Conservation (phyloP, 257 asterid genomes). For the Plantago elongata region DNA sequence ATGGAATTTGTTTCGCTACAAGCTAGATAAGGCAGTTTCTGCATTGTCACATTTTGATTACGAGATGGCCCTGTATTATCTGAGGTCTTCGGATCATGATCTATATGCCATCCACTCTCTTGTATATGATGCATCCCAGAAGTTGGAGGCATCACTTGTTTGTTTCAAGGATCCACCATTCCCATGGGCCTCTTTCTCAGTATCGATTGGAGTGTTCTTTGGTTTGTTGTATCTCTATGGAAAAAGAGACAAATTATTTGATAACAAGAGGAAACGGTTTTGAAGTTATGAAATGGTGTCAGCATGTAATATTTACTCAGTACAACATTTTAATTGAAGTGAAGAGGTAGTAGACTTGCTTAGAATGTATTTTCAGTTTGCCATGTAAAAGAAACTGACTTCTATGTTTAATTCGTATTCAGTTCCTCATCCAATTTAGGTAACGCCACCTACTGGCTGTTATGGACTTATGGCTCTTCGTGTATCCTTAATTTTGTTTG, state of each 20-base stretch:
- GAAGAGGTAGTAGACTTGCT: conserved; percentile 32
- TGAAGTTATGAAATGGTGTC: conserved; percentile 31
- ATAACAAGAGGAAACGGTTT: conserved; percentile 90
- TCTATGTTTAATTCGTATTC: conserved; percentile 18
- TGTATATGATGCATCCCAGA: conserved; percentile 75
- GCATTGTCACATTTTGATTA: conserved; percentile 83
- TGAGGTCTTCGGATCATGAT: conserved; percentile 85
- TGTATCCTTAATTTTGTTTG: conserved; percentile 6
- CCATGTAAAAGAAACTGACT: conserved; percentile 23
- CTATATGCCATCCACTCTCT: conserved; percentile 70
- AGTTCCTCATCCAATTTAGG: conserved; percentile 1
- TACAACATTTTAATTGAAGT: conserved; percentile 27
- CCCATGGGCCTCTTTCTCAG: conserved; percentile 60
- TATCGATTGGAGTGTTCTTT: conserved; percentile 48
- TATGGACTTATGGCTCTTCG: conserved; percentile 7
- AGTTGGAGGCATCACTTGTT: conserved; percentile 69
- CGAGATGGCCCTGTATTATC: conserved; percentile 68
- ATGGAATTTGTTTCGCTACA: conserved; percentile 85
- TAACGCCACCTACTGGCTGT: conserved; percentile 8
- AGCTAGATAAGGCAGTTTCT: conserved; percentile 75
- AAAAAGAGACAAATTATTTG: conserved; percentile 68
- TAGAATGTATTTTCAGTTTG: conserved; percentile 27
- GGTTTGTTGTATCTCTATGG: conserved; percentile 48
- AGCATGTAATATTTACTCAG: conserved; percentile 28
- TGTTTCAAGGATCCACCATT: conserved; percentile 95